Base-by-base conservation (phyloP, 192 early-diverging fungal genomes). In the Backusella luteola region DNA sequence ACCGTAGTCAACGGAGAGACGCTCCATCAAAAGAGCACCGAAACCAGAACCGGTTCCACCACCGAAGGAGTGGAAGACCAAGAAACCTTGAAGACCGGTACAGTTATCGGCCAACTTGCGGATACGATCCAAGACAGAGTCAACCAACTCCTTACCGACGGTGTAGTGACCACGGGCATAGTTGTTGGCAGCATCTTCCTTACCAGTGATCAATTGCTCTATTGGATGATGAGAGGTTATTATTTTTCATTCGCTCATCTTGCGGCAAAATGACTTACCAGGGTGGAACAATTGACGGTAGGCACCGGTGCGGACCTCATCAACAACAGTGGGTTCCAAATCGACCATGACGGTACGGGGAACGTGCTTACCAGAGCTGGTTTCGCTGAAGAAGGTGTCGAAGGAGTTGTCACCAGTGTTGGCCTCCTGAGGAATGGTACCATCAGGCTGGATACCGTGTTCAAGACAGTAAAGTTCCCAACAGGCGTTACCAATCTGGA, bases 401-500 rank as follows among this genome's bases (percentile, higher is more conserved):
- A 95, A 98, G 70, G 81, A 80, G 71, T 72, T 66, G 39, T 79
- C 78, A 35, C 35, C 73, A 36, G 34, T 73, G 34, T 35, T 46
- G 38, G 42, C 11, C 34, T 42, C 71, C 3, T 76, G 29, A 44
- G 44, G 71, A 44, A 96, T 88, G 73, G 87, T 88, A 79, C 97
- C 97, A 83, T 99, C 97, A 77, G 97, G 96, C 81, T 94, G 90
- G 82, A 99, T 96, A 76, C 96, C 96, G 89, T 99, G 98, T 86
- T 99, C 98, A 67, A 92, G 88, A 80, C 90, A 94, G 86, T 91
- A 93, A 69, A 99, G 94, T 88, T 99, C 98, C 98, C 98, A 99
- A 88, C 98, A 99, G 90, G 97, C 95, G 90, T 98, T 98, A 94
- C 98, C 98, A 81, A 99, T 99, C 86, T 99, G 98, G 85, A 99